Conservation (phyloP, 73 alveolate genomes). For the Paramecium biaurelia region DNA sequence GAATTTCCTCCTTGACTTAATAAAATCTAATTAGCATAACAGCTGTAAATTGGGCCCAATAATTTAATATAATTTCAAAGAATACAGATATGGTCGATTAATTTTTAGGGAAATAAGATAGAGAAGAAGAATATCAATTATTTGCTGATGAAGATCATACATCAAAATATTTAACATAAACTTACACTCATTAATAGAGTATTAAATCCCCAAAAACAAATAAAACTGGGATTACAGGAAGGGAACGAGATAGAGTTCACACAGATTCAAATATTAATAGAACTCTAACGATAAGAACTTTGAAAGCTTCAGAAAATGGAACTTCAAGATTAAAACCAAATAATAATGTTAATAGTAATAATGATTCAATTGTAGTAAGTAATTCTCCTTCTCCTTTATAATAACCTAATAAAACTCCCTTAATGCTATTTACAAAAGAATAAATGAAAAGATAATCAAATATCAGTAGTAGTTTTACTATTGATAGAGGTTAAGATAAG, state of each 20-base stretch:
- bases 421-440: background rate
- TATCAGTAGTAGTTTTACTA: background rate
- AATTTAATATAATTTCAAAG: background rate
- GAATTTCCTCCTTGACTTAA: background rate
- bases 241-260: constrained; percentile 19
- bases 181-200: constrained; percentile 24
- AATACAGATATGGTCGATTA: background rate
- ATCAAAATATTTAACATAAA: background rate
- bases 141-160: constrained; percentile 21
- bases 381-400: background rate
- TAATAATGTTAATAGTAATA: background rate
- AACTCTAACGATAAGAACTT: background rate
- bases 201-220: background rate
- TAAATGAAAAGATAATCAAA: background rate
- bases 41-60: constrained; percentile 8
- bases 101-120: background rate
- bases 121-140: background rate
- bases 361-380: constrained; percentile 8
- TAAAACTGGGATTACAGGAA: background rate
- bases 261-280: constrained; percentile 16
- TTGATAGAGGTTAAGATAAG: constrained; percentile 13
- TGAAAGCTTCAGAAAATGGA: constrained; percentile 1
- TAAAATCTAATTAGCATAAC: background rate
- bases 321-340: background rate
- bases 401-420: background rate